These are phyloP conservation scores for Claviceps capensis DNA, from an alignment of 2,329 filamentous ascomycete genomes.

Conservation along the genomic window DNA sequence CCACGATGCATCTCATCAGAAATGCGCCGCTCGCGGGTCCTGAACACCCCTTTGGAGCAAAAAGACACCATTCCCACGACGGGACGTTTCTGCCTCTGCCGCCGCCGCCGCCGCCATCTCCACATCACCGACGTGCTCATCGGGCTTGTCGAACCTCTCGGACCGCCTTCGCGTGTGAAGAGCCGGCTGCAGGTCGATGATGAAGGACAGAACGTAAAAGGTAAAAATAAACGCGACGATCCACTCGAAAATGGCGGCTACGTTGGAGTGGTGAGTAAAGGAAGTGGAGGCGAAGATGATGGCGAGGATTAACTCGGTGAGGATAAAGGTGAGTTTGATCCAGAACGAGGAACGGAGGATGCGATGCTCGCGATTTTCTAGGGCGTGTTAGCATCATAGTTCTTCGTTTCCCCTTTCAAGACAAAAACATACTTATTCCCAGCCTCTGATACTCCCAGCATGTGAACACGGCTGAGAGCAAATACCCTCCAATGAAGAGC, in stretches of 20 bases:
- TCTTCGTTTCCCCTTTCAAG: background rate
- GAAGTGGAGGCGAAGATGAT: constrained; percentile 55
- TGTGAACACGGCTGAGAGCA: constrained; percentile 74
- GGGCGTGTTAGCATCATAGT: background rate
- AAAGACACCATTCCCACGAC: background rate
- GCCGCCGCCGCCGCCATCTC: constrained; percentile 7
- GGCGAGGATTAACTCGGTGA: constrained; percentile 62
- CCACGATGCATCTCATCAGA: background rate
- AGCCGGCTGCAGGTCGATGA: constrained; percentile 75
- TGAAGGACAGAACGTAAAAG: constrained; percentile 77
- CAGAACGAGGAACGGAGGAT: constrained; percentile 70
- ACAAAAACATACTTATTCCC: constrained; percentile 44
- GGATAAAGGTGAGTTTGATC: constrained; percentile 74
- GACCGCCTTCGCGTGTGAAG: constrained; percentile 38
- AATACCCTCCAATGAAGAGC: constrained; percentile 76
- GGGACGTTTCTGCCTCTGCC: background rate
- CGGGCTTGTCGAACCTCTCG: constrained; percentile 17
- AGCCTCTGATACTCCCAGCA: constrained; percentile 84
- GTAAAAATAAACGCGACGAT: constrained; percentile 72
- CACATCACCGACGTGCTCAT: constrained; percentile 13
- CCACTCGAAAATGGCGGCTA: constrained; percentile 68
- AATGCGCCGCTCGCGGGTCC: background rate
- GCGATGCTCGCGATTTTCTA: constrained; percentile 59
- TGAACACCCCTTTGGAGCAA: background rate
- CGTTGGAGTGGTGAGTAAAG: constrained; percentile 38